Evolutionary conservation across 352 stramenopile genomes (phyloP).

Genomic region (Phytopythium vexans): DNA sequence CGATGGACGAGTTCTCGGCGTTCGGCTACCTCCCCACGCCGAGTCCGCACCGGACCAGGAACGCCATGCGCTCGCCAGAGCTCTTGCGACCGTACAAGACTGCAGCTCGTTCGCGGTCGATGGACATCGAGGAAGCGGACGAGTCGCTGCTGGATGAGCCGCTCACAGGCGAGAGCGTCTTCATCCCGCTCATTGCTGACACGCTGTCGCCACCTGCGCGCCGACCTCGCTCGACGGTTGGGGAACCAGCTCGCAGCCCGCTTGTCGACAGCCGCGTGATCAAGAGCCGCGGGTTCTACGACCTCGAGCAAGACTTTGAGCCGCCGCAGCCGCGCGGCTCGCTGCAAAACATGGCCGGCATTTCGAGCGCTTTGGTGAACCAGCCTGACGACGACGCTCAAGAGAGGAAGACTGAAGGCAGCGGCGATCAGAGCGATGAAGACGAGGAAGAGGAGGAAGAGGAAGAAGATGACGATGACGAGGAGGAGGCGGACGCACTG

Average conservation of each 20-base stretch:
- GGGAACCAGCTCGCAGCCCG: conserved; percentile 8
- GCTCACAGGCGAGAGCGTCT: conserved; percentile 64
- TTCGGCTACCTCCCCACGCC: conserved; percentile 17
- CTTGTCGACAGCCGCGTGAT: conserved; percentile 66
- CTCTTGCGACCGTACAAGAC: not conserved
- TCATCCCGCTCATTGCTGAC: conserved; percentile 40
- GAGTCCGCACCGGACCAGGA: conserved; percentile 43
- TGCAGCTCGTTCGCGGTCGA: not conserved
- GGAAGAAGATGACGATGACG: conserved; percentile 7
- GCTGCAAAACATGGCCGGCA: not conserved
- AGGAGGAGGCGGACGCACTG: conserved; percentile 10
- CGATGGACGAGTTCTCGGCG: conserved; percentile 59
- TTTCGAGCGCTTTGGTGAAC: too few species aligned
- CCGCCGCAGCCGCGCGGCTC: conserved; percentile 11
- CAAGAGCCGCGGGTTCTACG: conserved; percentile 75
- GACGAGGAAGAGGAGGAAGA: conserved; percentile 15
- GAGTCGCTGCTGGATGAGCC: conserved; percentile 52
- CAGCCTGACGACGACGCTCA: too few species aligned
- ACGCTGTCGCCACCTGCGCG: conserved; percentile 33
- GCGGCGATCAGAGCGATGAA: conserved; percentile 20
- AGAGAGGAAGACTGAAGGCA: not conserved
- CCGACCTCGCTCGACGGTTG: conserved; percentile 1
- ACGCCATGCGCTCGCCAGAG: conserved; percentile 22
- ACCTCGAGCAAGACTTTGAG: conserved; percentile 36
- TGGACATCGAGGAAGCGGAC: conserved; percentile 11